A percentile compares a stretch with the other conserved stretches of the same genome.
These are phyloP conservation scores for Erodium chrysanthum DNA, from an alignment of 441 rosid genomes.

Conservation along the genomic window DNA sequence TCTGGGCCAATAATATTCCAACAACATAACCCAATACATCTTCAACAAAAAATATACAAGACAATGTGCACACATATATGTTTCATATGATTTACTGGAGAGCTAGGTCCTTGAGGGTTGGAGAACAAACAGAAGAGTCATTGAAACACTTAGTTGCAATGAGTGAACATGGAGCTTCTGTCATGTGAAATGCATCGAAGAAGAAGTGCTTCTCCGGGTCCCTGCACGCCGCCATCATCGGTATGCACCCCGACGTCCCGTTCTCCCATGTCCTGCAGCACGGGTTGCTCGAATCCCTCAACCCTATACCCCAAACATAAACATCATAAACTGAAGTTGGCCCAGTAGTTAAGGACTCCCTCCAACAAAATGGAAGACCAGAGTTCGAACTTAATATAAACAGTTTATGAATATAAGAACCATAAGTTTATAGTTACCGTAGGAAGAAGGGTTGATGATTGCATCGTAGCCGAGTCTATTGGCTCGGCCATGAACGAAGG, in stretches of 20 bases:
- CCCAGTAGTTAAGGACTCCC: too few relatives aligned
- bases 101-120: constrained; percentile 20
- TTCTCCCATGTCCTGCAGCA: constrained; percentile 40
- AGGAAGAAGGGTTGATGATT: constrained; percentile 27
- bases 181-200: constrained; percentile 39
- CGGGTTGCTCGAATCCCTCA: constrained; percentile 28
- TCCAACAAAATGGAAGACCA: too few relatives aligned
- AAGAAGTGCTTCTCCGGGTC: constrained; percentile 24
- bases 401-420: too few relatives aligned
- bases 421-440: too few relatives aligned
- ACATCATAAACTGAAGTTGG: neutral
- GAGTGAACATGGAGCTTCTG: constrained; percentile 24
- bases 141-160: constrained; percentile 27
- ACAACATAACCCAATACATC: too few relatives aligned
- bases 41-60: too few relatives aligned
- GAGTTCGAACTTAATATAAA: too few relatives aligned
- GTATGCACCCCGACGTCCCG: constrained; percentile 38
- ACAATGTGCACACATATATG: too few relatives aligned
- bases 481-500: constrained; percentile 24
- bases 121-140: constrained; percentile 25
- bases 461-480: constrained; percentile 30
- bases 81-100: neutral
- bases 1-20: too few relatives aligned
- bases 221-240: constrained; percentile 24
- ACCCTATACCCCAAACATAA: constrained; percentile 18